Percentiles rank a stretch among this genome's conserved stretches.
Evolutionary conservation across 1,284 basidiomycete species (phyloP).

Genomic region (Ustilago hordei): DNA sequence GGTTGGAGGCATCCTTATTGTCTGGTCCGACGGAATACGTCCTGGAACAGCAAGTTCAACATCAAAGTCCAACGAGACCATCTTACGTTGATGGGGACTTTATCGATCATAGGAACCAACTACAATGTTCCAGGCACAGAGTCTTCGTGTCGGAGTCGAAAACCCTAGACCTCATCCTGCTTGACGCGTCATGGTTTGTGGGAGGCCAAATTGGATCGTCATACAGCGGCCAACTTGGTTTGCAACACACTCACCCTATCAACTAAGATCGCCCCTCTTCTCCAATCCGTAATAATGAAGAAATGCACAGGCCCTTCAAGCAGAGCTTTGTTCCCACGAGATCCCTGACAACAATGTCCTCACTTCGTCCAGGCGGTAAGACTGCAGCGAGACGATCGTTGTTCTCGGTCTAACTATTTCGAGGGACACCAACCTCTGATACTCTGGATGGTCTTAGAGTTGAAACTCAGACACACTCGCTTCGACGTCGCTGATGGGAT

Average conservation of each 20-base stretch:
- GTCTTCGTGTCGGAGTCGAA: conserved; percentile 5
- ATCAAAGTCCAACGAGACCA: background rate
- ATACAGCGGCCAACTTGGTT: conserved; percentile 11
- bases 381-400: background rate
- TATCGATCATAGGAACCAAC: background rate
- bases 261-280: conserved; percentile 17
- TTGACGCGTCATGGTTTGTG: background rate
- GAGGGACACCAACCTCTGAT: background rate
- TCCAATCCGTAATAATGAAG: conserved; percentile 1
- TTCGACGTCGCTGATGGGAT: conserved; percentile 1
- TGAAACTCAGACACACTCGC: background rate
- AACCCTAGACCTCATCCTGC: background rate
- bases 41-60: background rate
- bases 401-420: background rate
- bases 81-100: background rate
- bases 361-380: background rate
- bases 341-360: conserved; percentile 5
- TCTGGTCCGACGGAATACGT: background rate
- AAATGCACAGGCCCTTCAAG: background rate
- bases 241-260: conserved; percentile 21
- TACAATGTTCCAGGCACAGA: background rate
- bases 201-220: conserved; percentile 25
- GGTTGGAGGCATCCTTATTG: background rate
- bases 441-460: background rate
- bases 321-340: conserved; percentile 16